Evolutionary conservation across 257 asterid species (phyloP).

Genomic region (Primulina eburnea): DNA sequence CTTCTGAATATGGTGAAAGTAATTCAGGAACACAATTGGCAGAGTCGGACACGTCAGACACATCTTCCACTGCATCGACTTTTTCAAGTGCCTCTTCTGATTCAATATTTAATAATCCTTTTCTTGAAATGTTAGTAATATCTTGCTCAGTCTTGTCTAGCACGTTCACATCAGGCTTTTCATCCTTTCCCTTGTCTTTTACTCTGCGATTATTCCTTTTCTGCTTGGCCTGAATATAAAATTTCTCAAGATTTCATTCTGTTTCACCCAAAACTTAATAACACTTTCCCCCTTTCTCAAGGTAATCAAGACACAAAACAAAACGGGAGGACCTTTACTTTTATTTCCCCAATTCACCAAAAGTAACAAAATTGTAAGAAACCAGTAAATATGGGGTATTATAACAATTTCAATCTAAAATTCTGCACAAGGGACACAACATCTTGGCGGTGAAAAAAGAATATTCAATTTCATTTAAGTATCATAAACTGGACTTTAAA

Average conservation of each 20-base stretch:
- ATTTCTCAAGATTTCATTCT: neutral
- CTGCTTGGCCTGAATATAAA: conserved; percentile 63
- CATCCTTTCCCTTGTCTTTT: conserved; percentile 58
- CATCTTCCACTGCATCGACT: conserved; percentile 53
- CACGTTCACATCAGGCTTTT: conserved; percentile 28
- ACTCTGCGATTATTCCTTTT: conserved; percentile 65
- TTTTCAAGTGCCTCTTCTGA: conserved; percentile 42
- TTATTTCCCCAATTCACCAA: neutral
- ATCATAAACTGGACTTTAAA: neutral
- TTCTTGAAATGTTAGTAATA: conserved; percentile 25
- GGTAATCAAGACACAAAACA: neutral
- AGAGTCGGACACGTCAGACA: conserved; percentile 84
- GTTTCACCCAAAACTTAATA: neutral
- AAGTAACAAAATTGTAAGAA: neutral
- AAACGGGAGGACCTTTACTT: neutral
- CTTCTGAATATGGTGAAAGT: conserved; percentile 56
- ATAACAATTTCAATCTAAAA: neutral
- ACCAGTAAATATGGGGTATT: neutral
- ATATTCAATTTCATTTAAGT: neutral
- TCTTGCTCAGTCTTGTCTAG: conserved; percentile 41
- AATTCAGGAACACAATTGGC: conserved; percentile 53
- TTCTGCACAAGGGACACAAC: neutral
- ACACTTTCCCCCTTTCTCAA: neutral
- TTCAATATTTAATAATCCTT: conserved; percentile 33
- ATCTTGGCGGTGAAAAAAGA: neutral